Base-by-base conservation (phyloP, 208 protist species). In the Trypanosoma cruzi region DNA sequence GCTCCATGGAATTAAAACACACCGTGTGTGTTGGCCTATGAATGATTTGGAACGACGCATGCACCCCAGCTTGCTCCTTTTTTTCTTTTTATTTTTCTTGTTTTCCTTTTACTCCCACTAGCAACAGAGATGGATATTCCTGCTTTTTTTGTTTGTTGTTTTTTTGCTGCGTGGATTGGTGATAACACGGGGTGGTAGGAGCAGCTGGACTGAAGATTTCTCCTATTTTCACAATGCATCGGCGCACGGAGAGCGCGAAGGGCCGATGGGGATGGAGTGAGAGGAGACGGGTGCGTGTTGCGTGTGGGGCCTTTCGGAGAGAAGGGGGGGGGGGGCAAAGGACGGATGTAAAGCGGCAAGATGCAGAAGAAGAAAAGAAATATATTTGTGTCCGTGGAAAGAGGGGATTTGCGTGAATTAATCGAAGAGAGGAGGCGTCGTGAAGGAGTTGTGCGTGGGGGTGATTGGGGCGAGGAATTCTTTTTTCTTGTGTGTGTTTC, bases 1-100 rank as follows among this genome's bases (percentile, higher is more conserved):
- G 71, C 71, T 11, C 71, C 61, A 22, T 75, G 71, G 71, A 70
- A 73, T n/a, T 72, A 44, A 36, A 16, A 6, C 40, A 2, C 20
- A 8, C 32, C 1, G 36, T n/a, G n/a, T n/a, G n/a, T 29, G 4
- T 50, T 44, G 10, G 8, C 8, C 40, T 44, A 14, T 44, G 40
- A 13, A 13, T 2, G 18, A 14, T 7, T 14, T 44, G 40, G 8
- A 44, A 16, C 40, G 40, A 14, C 40, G 1, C 1, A 44, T 14
- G 18, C 40, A 14, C 18, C 40, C 40, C 40, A 14, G 8, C 1
- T 20, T 14, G 10, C 4, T 40, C 36, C 8, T 44, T 44, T 44
- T 44, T 44, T 16, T 44, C 18, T 44, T 20, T 44, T 44, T 44
- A 14, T 14, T n/a, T n/a, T 44, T 44, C 18, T 44, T 16, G 8